Base-by-base conservation (phyloP, 2,329 filamentous ascomycete species). In the Talaromyces sp. region DNA sequence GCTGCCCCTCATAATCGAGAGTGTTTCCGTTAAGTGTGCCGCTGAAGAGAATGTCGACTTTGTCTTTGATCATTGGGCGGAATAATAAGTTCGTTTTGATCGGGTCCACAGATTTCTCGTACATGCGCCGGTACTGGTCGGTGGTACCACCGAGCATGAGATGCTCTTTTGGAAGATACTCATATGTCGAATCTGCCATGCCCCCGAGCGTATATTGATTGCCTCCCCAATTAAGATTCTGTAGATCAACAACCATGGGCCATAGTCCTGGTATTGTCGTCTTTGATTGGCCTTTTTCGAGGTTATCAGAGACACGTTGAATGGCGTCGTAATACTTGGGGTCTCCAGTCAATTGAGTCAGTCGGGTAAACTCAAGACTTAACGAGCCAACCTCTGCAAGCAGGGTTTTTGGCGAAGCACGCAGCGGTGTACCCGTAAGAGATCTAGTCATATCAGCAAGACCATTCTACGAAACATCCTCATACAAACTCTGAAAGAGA, bases 311-410 rank as follows among this genome's bases (percentile, higher is more conserved):
- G 71, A 97, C 91, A 66, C 93, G 87, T 64, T 92, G 91, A 58
- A 96, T 84, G 22, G 93, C 93, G 76, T 97, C 93, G 73, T 94
- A 97, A 79, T 95, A 97, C 74, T 89, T 93, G 64, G 89, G 80
- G 67, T 95, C 84, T 39, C 87, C 86, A 0, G 93, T 97, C 66
- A 97, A 81, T 76, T 97, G 93, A 4, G 93, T 90, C 39, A 97
- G 83, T 11, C 93, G 86, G 0, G 92, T 97, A 76, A 97, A 97
- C 75, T 97, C 93, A 81, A 97, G 84, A n/a, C 89, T 89, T 68
- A 97, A 80, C 10, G 91, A 91, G 0, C 90, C 93, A 27, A 95
- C 75, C 77, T 95, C 91, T 67, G 84, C 86, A 70, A 90, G 78
- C 70, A 89, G 90, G 86, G 63, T 86, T 82, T 74, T 87, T 85